phyloP scores from a whole-genome alignment of 2,329 filamentous ascomycete species.

The Mollisia scopiformis region DNA sequence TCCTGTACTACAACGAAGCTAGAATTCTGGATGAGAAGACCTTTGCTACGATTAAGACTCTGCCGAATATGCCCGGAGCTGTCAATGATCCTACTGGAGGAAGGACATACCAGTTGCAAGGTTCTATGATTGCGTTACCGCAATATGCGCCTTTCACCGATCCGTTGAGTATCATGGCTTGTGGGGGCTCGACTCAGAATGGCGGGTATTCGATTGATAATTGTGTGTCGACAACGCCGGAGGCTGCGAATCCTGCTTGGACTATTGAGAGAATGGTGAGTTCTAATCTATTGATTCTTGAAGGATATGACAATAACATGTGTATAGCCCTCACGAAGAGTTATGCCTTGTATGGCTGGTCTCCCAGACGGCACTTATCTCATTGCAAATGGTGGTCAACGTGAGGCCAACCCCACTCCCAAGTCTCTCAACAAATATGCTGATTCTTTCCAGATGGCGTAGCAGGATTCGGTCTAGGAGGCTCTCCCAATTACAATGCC shows the following conservation, averaged over 20 bases:
- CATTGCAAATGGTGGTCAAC: conserved; percentile 63
- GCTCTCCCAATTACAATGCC: conserved; percentile 61
- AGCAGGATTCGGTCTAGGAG: conserved; percentile 65
- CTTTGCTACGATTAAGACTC: conserved; percentile 56
- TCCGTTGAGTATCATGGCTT: conserved; percentile 62
- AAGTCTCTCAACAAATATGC: not conserved
- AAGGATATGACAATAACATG: not conserved
- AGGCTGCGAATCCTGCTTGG: conserved; percentile 58
- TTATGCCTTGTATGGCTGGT: conserved; percentile 64
- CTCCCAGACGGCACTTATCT: conserved; percentile 68
- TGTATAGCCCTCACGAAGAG: conserved; percentile 61
- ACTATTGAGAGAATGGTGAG: conserved; percentile 63
- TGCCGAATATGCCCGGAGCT: conserved; percentile 65
- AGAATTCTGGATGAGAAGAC: conserved; percentile 64
- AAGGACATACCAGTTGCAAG: conserved; percentile 69
- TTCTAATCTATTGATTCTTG: conserved; percentile 39
- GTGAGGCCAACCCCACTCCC: not conserved
- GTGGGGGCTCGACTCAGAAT: conserved; percentile 63
- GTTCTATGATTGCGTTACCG: conserved; percentile 63
- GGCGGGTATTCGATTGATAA: conserved; percentile 63
- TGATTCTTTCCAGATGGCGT: conserved; percentile 46
- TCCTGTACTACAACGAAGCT: conserved; percentile 69
- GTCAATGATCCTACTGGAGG: conserved; percentile 62
- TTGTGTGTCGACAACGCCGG: conserved; percentile 65
- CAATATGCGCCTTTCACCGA: conserved; percentile 65